Evolutionary conservation across 495 filamentous ascomycete genomes (phyloP).

Genomic region (Parathielavia appendiculata): DNA sequence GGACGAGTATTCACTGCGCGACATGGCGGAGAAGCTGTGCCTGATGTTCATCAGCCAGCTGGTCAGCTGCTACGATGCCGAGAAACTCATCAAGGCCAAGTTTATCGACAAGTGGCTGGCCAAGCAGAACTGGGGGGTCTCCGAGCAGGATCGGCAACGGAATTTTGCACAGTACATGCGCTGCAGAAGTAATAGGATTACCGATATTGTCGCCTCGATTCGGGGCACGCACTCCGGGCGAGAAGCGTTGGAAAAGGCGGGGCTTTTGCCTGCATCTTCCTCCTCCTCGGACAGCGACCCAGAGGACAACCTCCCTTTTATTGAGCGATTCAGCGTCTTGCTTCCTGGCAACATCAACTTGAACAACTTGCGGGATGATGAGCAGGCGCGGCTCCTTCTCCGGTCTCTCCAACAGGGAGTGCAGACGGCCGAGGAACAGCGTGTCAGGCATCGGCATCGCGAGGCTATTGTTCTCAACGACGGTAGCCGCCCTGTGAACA

Average conservation of each 20-base stretch:
- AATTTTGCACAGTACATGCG: conserved; percentile 45
- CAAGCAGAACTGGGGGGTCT: conserved; percentile 51
- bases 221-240: conserved; percentile 34
- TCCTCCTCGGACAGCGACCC: conserved; percentile 15
- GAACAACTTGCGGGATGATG: conserved; percentile 29
- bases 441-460: conserved; percentile 50
- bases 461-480: conserved; percentile 64
- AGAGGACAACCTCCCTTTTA: conserved; percentile 12
- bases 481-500: conserved; percentile 50
- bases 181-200: conserved; percentile 42
- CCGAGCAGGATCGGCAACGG: conserved; percentile 36
- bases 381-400: conserved; percentile 28
- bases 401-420: conserved; percentile 32
- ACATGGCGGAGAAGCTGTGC: conserved; percentile 48
- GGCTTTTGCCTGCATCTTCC: conserved; percentile 31
- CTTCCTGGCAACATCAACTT: conserved; percentile 33
- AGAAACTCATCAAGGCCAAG: conserved; percentile 42
- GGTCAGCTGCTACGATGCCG: conserved; percentile 37
- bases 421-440: conserved; percentile 47
- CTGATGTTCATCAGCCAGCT: conserved; percentile 45
- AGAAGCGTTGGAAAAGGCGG: conserved; percentile 38
- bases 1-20: conserved; percentile 50
- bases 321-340: conserved; percentile 31
- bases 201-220: conserved; percentile 39
- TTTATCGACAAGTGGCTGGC: conserved; percentile 54